Base-by-base conservation (phyloP, 345 rosid genomes). In the Ricinus communis region DNA sequence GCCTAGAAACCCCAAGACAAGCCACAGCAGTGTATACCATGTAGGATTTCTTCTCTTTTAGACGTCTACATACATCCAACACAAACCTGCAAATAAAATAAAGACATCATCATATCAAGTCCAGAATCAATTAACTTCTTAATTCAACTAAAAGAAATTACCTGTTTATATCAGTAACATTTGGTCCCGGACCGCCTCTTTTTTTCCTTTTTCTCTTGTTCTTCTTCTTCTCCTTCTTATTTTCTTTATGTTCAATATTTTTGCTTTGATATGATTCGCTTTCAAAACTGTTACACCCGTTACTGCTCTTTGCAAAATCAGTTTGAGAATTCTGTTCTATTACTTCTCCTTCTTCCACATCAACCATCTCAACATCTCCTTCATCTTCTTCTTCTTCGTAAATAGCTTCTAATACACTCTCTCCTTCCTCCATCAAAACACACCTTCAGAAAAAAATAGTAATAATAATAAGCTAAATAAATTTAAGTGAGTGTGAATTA, bases 1-100 rank as follows among this genome's bases (percentile, higher is more conserved):
- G 50, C 0, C 93, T 93, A 65, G 93, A 64, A 76, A 90, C 71
- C 57, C 99, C 99, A 52, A 95, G 80, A 80, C 91, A 88, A 58
- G 97, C 97, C 28, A 90, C 93, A 54, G 99, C 97, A 50, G 90
- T 84, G 72, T 87, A 90, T 14, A 90, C 85, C 99, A 91, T 83
- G 83, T 95, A 95, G 4, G 99, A 89, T 81, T 95, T 95, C 87
- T 75, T 95, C 77, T 95, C 99, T 71, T 83, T 95, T 67, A 95
- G 77, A 61, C 86, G 83, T 76, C 88, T 85, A 77, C 99, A 95
- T 4, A 89, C 85, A 73, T 90, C 93, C 41, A 85, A 63, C 46
- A 91, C 98, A 82, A 93, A 91, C 86, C 94, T 93, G 86, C 72
- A 80, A 58, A 59, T 27, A 24, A 27, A n/a, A 27, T 21, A 66